Percentiles rank a stretch among this genome's conserved stretches.
phyloP scores from a whole-genome alignment of 768 basidiomycete genomes.

The Artomyces pyxidatus region DNA sequence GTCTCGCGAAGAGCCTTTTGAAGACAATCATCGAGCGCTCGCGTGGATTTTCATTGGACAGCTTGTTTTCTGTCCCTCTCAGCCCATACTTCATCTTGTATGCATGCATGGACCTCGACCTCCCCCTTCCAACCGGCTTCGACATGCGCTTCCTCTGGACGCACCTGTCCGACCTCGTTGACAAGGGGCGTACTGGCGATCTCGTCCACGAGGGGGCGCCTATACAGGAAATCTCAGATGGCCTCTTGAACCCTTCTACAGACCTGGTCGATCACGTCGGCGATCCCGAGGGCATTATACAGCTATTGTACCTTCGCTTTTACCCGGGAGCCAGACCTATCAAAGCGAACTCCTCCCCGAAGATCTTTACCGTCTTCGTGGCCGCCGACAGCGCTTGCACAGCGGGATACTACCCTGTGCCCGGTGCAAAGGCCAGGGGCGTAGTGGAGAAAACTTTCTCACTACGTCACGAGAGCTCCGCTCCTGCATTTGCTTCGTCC shows the following conservation, averaged over 20 bases:
- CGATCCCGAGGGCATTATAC: constrained; percentile 4
- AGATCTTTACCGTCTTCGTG: neutral
- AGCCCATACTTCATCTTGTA: constrained; percentile 14
- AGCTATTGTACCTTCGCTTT: neutral
- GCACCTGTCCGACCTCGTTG: constrained; percentile 11
- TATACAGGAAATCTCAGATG: neutral
- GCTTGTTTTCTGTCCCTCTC: constrained; percentile 7
- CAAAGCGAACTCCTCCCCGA: neutral
- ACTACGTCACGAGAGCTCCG: constrained; percentile 3
- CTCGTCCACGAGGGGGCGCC: constrained; percentile 1
- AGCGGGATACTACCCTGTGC: constrained; percentile 1
- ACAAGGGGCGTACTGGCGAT: constrained; percentile 5
- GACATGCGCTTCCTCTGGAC: constrained; percentile 12
- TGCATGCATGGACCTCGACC: constrained; percentile 13
- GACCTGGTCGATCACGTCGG: neutral
- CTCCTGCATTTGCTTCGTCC: constrained; percentile 1
- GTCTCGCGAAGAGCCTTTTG: constrained; percentile 6
- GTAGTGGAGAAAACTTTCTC: constrained; percentile 3
- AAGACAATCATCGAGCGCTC: neutral
- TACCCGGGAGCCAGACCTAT: neutral
- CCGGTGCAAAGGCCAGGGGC: neutral
- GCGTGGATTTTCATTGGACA: neutral
- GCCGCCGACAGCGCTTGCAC: constrained; percentile 1
- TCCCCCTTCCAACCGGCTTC: constrained; percentile 8
- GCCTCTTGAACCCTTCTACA: neutral